These are phyloP conservation scores for Liriodendron chinense DNA, from an alignment of 164 flowering plant species.

Conservation along the genomic window DNA sequence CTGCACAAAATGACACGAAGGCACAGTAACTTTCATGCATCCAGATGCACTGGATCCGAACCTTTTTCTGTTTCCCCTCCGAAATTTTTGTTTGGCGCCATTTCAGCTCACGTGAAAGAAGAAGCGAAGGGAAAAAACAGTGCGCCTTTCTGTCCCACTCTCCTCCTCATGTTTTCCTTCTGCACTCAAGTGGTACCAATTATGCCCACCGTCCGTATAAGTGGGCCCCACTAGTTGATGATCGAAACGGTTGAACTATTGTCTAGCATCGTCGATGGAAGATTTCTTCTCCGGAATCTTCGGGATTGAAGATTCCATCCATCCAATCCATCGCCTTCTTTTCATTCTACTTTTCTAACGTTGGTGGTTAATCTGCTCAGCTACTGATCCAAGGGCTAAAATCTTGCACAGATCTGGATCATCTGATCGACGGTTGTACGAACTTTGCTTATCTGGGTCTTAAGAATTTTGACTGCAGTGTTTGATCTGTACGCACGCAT, in stretches of 20 bases:
- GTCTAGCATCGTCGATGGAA: background rate
- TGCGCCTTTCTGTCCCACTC: no score
- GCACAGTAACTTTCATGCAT: background rate
- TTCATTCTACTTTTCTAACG: no score
- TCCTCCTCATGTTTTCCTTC: background rate
- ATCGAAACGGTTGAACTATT: background rate
- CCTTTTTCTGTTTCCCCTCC: background rate
- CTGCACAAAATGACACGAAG: background rate
- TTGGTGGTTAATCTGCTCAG: no score
- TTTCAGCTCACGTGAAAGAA: background rate
- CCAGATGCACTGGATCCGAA: background rate
- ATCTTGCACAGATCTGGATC: no score
- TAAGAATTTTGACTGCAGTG: no score
- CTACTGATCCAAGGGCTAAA: no score
- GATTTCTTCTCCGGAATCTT: background rate
- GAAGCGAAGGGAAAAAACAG: background rate
- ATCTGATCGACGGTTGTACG: no score
- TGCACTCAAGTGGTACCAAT: background rate
- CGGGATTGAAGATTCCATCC: no score
- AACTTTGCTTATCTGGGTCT: no score
- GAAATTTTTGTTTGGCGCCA: background rate
- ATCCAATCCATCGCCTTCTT: no score
- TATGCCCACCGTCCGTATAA: background rate
- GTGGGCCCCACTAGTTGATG: background rate
- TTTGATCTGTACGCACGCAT: no score